A percentile compares a stretch with the other conserved stretches of the same genome.
These are phyloP conservation scores for Xanthoconium separans DNA, from an alignment of 1,284 basidiomycete species.

Conservation along the genomic window DNA sequence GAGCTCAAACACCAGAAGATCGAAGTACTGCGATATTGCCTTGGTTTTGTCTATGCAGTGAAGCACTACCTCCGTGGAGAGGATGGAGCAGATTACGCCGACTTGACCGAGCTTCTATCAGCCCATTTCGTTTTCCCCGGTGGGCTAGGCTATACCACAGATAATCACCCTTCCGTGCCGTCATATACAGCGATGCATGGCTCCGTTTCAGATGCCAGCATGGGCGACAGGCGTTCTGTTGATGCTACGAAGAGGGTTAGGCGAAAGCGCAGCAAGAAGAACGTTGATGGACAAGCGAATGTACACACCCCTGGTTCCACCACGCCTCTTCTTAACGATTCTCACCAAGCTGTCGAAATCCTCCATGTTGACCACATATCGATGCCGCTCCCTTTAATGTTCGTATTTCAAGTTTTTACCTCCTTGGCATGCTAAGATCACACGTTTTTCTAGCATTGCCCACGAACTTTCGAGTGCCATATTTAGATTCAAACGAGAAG, in stretches of 20 bases:
- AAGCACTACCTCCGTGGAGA: constrained; percentile 81
- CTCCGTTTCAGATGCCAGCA: constrained; percentile 22
- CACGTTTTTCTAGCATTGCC: constrained; percentile 53
- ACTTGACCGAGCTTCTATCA: constrained; percentile 68
- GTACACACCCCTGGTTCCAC: constrained; percentile 31
- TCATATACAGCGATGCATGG: constrained; percentile 45
- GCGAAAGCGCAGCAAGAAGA: constrained; percentile 64
- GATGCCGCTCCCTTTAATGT: constrained; percentile 76
- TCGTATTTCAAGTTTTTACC: constrained; percentile 25
- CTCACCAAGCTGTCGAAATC: constrained; percentile 62
- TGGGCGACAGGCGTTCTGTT: constrained; percentile 36
- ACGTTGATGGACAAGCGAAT: constrained; percentile 21
- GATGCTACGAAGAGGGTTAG: constrained; percentile 69
- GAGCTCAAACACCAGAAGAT: constrained; percentile 72
- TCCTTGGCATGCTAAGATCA: background rate
- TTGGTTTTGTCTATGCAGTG: constrained; percentile 67
- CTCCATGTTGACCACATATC: constrained; percentile 53
- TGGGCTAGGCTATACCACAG: constrained; percentile 39
- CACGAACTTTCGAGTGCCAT: constrained; percentile 72
- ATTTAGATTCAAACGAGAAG: constrained; percentile 75
- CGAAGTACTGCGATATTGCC: constrained; percentile 64
- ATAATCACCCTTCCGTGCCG: constrained; percentile 22
- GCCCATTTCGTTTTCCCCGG: constrained; percentile 50
- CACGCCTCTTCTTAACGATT: constrained; percentile 59
- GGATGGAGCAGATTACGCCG: constrained; percentile 65